Evolutionary conservation across 78 protist species (phyloP).

Genomic region (Tieghemostelium lacteum): DNA sequence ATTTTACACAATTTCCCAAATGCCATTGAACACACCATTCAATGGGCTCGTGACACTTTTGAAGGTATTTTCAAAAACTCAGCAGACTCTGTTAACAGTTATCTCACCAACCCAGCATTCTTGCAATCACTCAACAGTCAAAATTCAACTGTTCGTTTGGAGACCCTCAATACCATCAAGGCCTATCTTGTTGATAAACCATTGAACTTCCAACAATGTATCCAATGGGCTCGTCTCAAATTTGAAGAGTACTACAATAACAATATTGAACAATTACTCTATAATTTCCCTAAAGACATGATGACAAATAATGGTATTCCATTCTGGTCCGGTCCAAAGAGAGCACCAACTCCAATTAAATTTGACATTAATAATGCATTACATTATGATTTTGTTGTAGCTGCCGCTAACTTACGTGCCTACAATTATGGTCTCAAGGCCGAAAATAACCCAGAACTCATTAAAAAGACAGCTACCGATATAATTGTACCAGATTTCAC

Average conservation of each 20-base stretch:
- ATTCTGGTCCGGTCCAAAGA: slow-evolving; percentile 96
- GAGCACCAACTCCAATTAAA: slow-evolving; percentile 87
- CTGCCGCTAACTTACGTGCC: slow-evolving; percentile 97
- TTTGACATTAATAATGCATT: slow-evolving; percentile 80
- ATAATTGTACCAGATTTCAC: slow-evolving; percentile 92
- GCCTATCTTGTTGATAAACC: slow-evolving; percentile 80
- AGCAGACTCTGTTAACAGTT: slow-evolving; percentile 88
- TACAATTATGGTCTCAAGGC: slow-evolving; percentile 85
- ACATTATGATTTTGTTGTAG: slow-evolving; percentile 91
- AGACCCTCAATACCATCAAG: slow-evolving; percentile 75
- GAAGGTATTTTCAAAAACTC: slow-evolving; percentile 87
- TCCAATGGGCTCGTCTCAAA: slow-evolving; percentile 95
- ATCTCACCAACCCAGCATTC: slow-evolving; percentile 69
- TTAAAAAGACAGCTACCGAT: slow-evolving; percentile 31
- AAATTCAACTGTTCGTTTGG: slow-evolving; percentile 31
- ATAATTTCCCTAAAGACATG: slow-evolving; percentile 97
- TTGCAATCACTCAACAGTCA: neutral
- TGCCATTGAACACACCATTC: slow-evolving; percentile 94
- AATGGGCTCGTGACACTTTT: slow-evolving; percentile 91
- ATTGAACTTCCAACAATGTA: slow-evolving; percentile 92
- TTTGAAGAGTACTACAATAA: slow-evolving; percentile 94
- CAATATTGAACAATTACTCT: slow-evolving; percentile 93
- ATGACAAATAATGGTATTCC: slow-evolving; percentile 82
- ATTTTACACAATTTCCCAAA: slow-evolving; percentile 98
- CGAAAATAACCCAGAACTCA: neutral